Percentiles rank a stretch among this genome's conserved stretches.
phyloP scores from a whole-genome alignment of 106 monocot genomes.

The Platanthera guangdongensis region DNA sequence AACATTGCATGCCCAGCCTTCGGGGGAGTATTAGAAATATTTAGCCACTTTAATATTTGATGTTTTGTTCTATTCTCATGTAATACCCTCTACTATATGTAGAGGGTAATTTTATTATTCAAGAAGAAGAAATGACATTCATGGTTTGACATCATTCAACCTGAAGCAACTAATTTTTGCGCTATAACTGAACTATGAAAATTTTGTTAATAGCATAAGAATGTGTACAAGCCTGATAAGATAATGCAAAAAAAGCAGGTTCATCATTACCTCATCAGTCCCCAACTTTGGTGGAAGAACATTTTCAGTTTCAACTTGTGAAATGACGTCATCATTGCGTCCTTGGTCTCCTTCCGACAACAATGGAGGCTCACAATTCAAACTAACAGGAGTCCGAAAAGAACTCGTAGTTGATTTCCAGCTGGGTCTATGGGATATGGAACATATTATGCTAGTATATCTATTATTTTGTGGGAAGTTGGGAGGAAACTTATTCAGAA shows the following conservation, averaged over 20 bases:
- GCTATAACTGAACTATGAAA: too few relatives aligned
- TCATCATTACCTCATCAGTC: constrained; percentile 38
- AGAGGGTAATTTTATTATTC: too few relatives aligned
- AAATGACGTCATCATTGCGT: constrained; percentile 11
- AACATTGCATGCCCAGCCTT: too few relatives aligned
- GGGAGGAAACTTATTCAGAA: constrained; percentile 4
- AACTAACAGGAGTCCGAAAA: constrained; percentile 19
- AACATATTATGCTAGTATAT: constrained; percentile 14
- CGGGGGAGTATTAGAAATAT: too few relatives aligned
- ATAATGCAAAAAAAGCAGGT: not conserved
- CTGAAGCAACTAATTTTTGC: too few relatives aligned
- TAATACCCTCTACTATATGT: too few relatives aligned
- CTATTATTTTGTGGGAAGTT: constrained; percentile 1
- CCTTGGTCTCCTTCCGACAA: constrained; percentile 14
- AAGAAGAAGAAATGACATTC: too few relatives aligned
- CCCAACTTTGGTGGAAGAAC: constrained; percentile 16
- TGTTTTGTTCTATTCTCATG: too few relatives aligned
- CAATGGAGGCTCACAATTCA: constrained; percentile 25
- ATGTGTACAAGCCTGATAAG: not conserved
- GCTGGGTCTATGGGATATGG: constrained; percentile 2
- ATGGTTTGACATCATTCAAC: too few relatives aligned
- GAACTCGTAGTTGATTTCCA: constrained; percentile 24
- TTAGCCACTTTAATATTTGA: too few relatives aligned
- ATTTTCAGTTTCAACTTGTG: constrained; percentile 17
- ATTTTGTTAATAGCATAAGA: too few relatives aligned